Percentiles rank a stretch among this genome's conserved stretches.
These are phyloP conservation scores for Pyrenophora teres DNA, from an alignment of 2,329 filamentous ascomycete species.

Conservation along the genomic window DNA sequence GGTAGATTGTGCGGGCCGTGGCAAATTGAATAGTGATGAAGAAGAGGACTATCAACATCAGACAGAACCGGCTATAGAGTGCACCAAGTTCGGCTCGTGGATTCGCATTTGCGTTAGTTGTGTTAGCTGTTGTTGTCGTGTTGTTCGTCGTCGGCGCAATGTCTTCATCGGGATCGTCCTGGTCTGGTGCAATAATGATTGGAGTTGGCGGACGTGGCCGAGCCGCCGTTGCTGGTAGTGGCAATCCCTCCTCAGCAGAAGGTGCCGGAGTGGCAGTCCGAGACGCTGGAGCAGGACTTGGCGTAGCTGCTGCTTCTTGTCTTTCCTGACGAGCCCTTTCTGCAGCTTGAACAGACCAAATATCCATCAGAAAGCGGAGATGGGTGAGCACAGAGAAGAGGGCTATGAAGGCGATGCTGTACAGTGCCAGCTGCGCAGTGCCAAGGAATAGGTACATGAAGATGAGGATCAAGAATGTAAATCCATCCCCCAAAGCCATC, in stretches of 20 bases:
- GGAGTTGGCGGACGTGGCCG: constrained; percentile 56
- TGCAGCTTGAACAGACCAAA: constrained; percentile 67
- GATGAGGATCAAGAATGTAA: constrained; percentile 60
- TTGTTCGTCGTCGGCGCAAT: constrained; percentile 32
- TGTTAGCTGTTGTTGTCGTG: constrained; percentile 16
- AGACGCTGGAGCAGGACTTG: constrained; percentile 27
- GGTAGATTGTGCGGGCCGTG: constrained; percentile 59
- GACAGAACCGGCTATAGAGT: constrained; percentile 66
- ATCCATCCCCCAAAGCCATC: constrained; percentile 65
- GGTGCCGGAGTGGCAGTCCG: constrained; percentile 26
- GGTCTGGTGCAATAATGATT: constrained; percentile 64
- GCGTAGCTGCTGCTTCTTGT: constrained; percentile 43
- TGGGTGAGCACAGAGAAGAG: constrained; percentile 66
- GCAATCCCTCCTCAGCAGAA: constrained; percentile 46
- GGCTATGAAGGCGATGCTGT: constrained; percentile 62
- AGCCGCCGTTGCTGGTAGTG: constrained; percentile 57
- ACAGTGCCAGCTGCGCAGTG: constrained; percentile 60
- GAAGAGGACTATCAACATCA: constrained; percentile 61
- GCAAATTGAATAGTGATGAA: constrained; percentile 65
- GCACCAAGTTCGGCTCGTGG: constrained; percentile 58
- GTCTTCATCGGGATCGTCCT: constrained; percentile 54
- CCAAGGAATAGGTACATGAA: constrained; percentile 58
- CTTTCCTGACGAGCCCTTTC: constrained; percentile 52
- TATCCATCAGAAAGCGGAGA: constrained; percentile 68
- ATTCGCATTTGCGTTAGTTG: constrained; percentile 29